phyloP scores from a whole-genome alignment of 345 rosid genomes.

The Isatis tinctoria region DNA sequence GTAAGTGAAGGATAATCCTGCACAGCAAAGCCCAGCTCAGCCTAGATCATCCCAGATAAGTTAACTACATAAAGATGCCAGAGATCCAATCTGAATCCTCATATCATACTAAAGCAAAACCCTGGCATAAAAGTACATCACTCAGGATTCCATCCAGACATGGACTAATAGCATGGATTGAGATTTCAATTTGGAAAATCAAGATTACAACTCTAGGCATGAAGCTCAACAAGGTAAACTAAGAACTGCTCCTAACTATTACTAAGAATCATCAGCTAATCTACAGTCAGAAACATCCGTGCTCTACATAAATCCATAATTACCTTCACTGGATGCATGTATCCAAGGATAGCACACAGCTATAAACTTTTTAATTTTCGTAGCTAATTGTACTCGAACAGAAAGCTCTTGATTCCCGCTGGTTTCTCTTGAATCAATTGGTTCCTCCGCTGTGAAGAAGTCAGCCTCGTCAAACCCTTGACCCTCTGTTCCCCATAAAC shows the following conservation, averaged over 20 bases:
- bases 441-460: conserved; percentile 41
- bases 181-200: not conserved
- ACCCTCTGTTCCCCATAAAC: conserved; percentile 88
- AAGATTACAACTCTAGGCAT: not conserved
- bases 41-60: not conserved
- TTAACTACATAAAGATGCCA: not conserved
- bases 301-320: not conserved
- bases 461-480: conserved; percentile 56
- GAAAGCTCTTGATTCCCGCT: conserved; percentile 46
- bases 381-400: conserved; percentile 48
- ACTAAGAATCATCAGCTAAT: not conserved
- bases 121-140: not conserved
- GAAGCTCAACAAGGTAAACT: conserved; percentile 3
- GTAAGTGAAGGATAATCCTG: conserved; percentile 88
- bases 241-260: not conserved
- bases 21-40: conserved; percentile 34
- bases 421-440: conserved; percentile 44
- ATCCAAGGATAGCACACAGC: conserved; percentile 87
- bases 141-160: not conserved
- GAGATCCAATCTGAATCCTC: not conserved
- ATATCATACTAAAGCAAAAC: conserved; percentile 7
- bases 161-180: not conserved
- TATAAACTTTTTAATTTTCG: conserved; percentile 65
- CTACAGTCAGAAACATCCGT: not conserved
- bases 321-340: conserved; percentile 96